A percentile compares a stretch with the other conserved stretches of the same genome.
phyloP scores from a whole-genome alignment of 2,329 filamentous ascomycete genomes.

The Ceratocystis eucalypticola region DNA sequence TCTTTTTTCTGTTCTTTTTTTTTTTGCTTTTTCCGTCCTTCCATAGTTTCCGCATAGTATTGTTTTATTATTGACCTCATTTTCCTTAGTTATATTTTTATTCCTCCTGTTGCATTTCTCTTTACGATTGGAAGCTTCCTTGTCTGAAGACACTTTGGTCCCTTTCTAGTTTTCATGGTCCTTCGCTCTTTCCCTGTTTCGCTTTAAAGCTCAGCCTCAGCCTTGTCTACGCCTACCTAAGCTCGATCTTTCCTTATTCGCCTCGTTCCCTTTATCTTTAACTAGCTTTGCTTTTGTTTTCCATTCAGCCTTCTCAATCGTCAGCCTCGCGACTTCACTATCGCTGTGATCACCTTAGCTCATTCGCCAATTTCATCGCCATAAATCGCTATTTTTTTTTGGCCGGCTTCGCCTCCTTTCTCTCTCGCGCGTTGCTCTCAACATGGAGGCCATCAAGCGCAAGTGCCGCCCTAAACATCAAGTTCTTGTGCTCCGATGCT shows the following conservation, averaged over 20 bases:
- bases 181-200: background rate
- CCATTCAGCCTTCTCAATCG: background rate
- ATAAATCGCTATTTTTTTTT: background rate
- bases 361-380: conserved; percentile 18
- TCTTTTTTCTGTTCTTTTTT: background rate
- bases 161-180: background rate
- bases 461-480: conserved; percentile 87
- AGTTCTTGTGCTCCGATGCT: conserved; percentile 90
- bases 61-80: background rate
- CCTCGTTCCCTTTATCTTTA: background rate
- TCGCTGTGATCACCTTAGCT: background rate
- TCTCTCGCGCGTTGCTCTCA: conserved; percentile 19
- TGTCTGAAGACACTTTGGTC: background rate
- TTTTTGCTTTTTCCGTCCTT: background rate
- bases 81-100: background rate
- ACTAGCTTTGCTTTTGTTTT: background rate
- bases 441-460: conserved; percentile 52
- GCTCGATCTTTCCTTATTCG: background rate
- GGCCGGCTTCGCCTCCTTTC: background rate
- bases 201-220: background rate
- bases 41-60: too few species aligned
- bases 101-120: background rate
- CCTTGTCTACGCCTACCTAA: background rate
- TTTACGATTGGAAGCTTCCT: background rate
- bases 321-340: background rate